Conservation (phyloP, 306 rosid genomes). For the Citrullus mucosospermus region DNA sequence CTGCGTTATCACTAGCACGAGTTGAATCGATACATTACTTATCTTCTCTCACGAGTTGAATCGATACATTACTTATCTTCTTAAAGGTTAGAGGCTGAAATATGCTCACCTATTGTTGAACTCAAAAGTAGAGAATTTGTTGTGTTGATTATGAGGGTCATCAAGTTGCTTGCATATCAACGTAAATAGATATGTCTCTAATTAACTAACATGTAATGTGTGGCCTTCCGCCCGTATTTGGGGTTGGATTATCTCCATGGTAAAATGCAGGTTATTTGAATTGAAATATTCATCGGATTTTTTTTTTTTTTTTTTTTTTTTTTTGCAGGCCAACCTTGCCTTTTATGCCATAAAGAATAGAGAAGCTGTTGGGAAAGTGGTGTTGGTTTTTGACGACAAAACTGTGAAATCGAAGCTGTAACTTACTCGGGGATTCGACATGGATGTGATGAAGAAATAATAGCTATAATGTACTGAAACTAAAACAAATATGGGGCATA, state of each 20-base stretch:
- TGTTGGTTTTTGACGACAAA: slow-evolving; percentile 49
- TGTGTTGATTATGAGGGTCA: background rate
- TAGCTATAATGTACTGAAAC: background rate
- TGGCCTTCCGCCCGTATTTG: background rate
- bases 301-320: slow-evolving; percentile 21
- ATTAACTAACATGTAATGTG: background rate
- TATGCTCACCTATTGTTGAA: background rate
- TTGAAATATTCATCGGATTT: background rate
- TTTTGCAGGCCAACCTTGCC: slow-evolving; percentile 73
- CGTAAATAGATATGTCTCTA: background rate
- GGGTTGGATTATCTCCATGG: background rate
- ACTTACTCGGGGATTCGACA: background rate
- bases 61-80: no score
- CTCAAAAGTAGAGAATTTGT: background rate
- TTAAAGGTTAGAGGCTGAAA: background rate
- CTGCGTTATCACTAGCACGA: no score
- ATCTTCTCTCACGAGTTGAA: no score
- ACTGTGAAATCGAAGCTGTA: slow-evolving; percentile 49
- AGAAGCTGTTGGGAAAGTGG: slow-evolving; percentile 82
- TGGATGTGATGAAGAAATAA: background rate
- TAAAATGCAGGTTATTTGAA: background rate
- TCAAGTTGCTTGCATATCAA: background rate
- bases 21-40: no score
- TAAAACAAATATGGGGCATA: no score
- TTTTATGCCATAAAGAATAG: slow-evolving; percentile 75